Evolutionary conservation across 1,139 yeast species (phyloP), one percentile per base, ranked within the genome.

Genomic region (Zygoascus meyerae): DNA sequence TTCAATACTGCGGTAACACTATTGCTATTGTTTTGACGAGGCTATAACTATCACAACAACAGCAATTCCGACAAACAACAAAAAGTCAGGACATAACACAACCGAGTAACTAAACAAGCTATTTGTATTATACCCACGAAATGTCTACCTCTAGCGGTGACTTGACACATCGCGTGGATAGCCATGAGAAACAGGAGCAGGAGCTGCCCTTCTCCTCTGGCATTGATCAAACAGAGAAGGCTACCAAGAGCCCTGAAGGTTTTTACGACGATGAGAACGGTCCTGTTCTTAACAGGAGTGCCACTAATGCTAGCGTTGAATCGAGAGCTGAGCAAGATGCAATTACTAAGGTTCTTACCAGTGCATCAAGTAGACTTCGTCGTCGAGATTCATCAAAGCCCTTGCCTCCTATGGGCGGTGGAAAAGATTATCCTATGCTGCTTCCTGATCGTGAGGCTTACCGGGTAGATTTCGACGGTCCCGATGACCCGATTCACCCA

Each of bases 391-490:
- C 55, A 21, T 46, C 32, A 16, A 38, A 45, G 2, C 59, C 59
- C 1, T 38, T 51, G 12, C 58, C 57, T 28, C 35, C 30, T 17
- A 55, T 62, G 64, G 83, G 83, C 15, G 74, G 68, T 4, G 78
- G 72, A 16, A 68, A 70, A 53, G 71, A 66, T 7, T 74, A 68
- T 50, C 83, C 83, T 1, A 74, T 79, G 1, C 46, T 61, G 35
- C 63, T 76, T 11, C 36, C 76, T 73, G 73, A 72, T 43, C 61
- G 70, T 34, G 73, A 69, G 5, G 64, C 63, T 0, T 79, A 77
- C 56, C 65, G 69, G 10, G 85, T 79, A 10, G 67, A 74, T 10
- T 78, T 65, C 53, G 75, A 72, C 51, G 80, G 81, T 0, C 74
- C 74, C 1, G 66, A 71, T 29, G 83, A 78, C 57, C 79, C 79